Conservation (phyloP, 495 filamentous ascomycete genomes). For the Filosporella fistucella region DNA sequence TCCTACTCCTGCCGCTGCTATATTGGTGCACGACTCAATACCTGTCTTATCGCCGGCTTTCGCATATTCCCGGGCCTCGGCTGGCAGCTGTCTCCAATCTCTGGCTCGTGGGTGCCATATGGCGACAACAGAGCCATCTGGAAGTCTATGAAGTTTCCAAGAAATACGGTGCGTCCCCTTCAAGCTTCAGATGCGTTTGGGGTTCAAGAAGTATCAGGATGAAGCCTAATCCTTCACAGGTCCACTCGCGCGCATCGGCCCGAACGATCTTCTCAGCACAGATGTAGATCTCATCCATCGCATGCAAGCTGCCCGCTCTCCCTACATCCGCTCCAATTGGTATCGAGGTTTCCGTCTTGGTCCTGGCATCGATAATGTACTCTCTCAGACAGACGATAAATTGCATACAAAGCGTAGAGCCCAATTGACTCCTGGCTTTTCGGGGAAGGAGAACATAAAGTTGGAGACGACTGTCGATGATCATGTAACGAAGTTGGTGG, state of each 20-base stretch:
- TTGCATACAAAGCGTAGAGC: slow-evolving; percentile 29
- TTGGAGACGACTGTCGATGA: slow-evolving; percentile 42
- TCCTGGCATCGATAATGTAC: slow-evolving; percentile 30
- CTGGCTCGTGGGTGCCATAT: too few relatives aligned
- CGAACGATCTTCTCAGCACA: slow-evolving; percentile 35
- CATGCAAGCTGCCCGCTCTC: slow-evolving; percentile 31
- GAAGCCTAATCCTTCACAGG: slow-evolving; percentile 24
- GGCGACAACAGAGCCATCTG: too few relatives aligned
- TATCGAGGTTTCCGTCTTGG: slow-evolving; percentile 26
- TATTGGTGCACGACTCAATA: too few relatives aligned
- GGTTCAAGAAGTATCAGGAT: too few relatives aligned
- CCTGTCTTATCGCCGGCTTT: too few relatives aligned
- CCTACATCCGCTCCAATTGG: slow-evolving; percentile 27
- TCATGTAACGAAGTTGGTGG: slow-evolving; percentile 31
- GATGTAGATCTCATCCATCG: slow-evolving; percentile 30
- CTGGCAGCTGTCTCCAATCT: neutral
- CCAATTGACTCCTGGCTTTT: slow-evolving; percentile 36
- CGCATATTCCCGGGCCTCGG: slow-evolving; percentile 13
- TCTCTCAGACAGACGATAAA: slow-evolving; percentile 28
- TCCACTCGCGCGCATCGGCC: slow-evolving; percentile 35
- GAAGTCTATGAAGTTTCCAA: neutral
- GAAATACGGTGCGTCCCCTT: neutral
- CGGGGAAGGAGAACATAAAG: slow-evolving; percentile 38
- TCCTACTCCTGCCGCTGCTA: too few relatives aligned
- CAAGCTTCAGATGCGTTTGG: too few relatives aligned